Percentiles rank a stretch among this genome's conserved stretches.
Conservation (phyloP, 176 grass and related monocot genomes). For the Leersia perrieri region DNA sequence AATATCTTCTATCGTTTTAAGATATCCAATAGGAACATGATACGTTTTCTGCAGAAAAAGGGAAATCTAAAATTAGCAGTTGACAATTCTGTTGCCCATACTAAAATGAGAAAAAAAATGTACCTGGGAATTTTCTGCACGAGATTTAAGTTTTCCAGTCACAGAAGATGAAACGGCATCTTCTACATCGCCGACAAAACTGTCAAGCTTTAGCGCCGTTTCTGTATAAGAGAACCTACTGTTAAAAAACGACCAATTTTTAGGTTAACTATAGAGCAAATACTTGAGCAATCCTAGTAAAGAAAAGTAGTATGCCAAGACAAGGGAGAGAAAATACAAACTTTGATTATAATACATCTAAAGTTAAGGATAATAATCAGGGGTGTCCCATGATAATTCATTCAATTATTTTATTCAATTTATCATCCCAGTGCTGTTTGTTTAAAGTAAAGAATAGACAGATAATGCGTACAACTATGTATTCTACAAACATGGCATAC, state of each 20-base stretch:
- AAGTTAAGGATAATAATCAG: not conserved
- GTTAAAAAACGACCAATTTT: slow-evolving; percentile 37
- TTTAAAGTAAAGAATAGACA: not conserved
- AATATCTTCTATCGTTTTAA: slow-evolving; percentile 78
- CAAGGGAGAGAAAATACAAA: not conserved
- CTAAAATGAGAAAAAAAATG: slow-evolving; percentile 30
- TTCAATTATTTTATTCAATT: not conserved
- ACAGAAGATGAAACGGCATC: slow-evolving; percentile 75
- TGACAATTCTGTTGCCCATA: slow-evolving; percentile 16
- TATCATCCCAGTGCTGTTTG: not conserved
- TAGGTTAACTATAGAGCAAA: slow-evolving; percentile 31
- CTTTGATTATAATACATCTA: not conserved
- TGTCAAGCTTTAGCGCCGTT: slow-evolving; percentile 76
- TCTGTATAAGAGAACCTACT: slow-evolving; percentile 61
- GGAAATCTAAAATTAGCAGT: slow-evolving; percentile 16
- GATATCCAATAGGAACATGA: slow-evolving; percentile 50
- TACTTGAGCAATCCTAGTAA: not conserved
- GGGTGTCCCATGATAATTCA: not conserved
- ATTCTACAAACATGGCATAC: not conserved
- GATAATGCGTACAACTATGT: not conserved
- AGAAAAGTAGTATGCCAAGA: not conserved
- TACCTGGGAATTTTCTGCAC: slow-evolving; percentile 57
- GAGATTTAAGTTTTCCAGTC: slow-evolving; percentile 67
- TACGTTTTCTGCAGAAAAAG: slow-evolving; percentile 51
- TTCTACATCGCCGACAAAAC: slow-evolving; percentile 85